A percentile compares a stretch with the other conserved stretches of the same genome.
Conservation (phyloP, 352 stramenopile genomes). For the Pythium myriotylum region DNA sequence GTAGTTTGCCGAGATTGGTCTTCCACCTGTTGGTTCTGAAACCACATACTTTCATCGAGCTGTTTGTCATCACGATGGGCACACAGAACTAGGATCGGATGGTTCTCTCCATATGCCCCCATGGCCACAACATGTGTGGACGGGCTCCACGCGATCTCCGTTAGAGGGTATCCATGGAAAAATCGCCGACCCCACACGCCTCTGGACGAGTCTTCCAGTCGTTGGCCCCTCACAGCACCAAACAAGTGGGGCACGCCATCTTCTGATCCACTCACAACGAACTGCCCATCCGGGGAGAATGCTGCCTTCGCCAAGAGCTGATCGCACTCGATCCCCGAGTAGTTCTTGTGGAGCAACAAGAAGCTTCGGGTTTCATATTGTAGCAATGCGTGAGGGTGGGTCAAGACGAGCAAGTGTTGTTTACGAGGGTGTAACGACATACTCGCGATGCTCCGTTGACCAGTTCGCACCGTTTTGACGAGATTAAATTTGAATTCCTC, state of each 20-base stretch:
- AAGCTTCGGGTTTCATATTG: slow-evolving; percentile 80
- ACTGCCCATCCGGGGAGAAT: slow-evolving; percentile 70
- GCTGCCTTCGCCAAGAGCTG: slow-evolving; percentile 46
- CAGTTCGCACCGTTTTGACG: slow-evolving; percentile 57
- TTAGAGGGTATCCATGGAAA: slow-evolving; percentile 50
- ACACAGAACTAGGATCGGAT: slow-evolving; percentile 65
- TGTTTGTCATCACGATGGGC: slow-evolving; percentile 39
- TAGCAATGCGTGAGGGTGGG: slow-evolving; percentile 59
- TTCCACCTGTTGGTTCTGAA: too few relatives aligned
- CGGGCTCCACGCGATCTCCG: slow-evolving; percentile 66
- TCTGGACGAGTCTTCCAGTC: slow-evolving; percentile 27
- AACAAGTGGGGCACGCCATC: slow-evolving; percentile 63
- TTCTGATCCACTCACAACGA: slow-evolving; percentile 63
- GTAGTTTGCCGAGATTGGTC: too few relatives aligned
- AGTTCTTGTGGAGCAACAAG: slow-evolving; percentile 72
- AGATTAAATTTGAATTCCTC: slow-evolving; percentile 25
- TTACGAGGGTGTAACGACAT: slow-evolving; percentile 67
- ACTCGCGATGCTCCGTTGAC: slow-evolving; percentile 51
- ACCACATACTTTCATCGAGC: too few relatives aligned
- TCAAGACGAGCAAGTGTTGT: slow-evolving; percentile 64
- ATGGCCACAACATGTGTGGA: slow-evolving; percentile 65
- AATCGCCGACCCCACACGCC: slow-evolving; percentile 62
- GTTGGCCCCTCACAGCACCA: slow-evolving; percentile 51
- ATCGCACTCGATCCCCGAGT: slow-evolving; percentile 51
- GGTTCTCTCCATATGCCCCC: slow-evolving; percentile 60